Conservation (phyloP, 208 protist species). For the Leishmania tarentolae region DNA sequence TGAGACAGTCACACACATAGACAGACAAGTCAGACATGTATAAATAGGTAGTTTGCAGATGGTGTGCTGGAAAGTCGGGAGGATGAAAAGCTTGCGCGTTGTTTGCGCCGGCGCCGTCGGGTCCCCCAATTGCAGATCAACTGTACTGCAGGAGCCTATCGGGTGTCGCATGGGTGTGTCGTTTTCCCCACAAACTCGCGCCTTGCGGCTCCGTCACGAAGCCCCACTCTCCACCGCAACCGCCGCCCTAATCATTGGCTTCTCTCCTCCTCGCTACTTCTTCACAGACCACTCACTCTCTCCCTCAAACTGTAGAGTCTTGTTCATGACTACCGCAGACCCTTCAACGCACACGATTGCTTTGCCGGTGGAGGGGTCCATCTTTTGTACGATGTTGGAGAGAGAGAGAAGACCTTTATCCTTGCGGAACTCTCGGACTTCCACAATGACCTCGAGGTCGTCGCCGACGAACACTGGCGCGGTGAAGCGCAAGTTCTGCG, state of each 20-base stretch:
- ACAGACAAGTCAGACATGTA: not conserved
- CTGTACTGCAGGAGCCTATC: not conserved
- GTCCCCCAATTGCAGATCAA: not conserved
- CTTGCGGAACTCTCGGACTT: slow-evolving; percentile 69
- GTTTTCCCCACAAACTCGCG: not conserved
- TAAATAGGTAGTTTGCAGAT: not conserved
- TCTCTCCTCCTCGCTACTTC: slow-evolving; percentile 20
- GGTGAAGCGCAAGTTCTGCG: slow-evolving; percentile 80
- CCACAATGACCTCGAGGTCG: slow-evolving; percentile 62
- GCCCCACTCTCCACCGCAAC: no score
- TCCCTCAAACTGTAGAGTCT: slow-evolving; percentile 74
- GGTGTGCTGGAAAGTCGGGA: not conserved
- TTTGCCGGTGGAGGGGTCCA: slow-evolving; percentile 47
- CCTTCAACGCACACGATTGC: slow-evolving; percentile 72
- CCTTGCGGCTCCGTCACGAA: not conserved
- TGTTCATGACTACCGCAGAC: slow-evolving; percentile 83
- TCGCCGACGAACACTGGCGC: slow-evolving; percentile 80
- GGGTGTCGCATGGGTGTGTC: not conserved
- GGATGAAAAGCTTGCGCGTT: not conserved
- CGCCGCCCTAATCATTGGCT: slow-evolving; percentile 1
- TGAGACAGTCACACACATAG: slow-evolving; percentile 1
- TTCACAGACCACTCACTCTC: slow-evolving; percentile 74
- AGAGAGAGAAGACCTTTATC: slow-evolving; percentile 71
- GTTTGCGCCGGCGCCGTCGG: no score
- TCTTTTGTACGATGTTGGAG: slow-evolving; percentile 59